Evolutionary conservation across 1,284 basidiomycete species (phyloP), one percentile per base, ranked within the genome.

Genomic region (Singerocomus inundabilis): DNA sequence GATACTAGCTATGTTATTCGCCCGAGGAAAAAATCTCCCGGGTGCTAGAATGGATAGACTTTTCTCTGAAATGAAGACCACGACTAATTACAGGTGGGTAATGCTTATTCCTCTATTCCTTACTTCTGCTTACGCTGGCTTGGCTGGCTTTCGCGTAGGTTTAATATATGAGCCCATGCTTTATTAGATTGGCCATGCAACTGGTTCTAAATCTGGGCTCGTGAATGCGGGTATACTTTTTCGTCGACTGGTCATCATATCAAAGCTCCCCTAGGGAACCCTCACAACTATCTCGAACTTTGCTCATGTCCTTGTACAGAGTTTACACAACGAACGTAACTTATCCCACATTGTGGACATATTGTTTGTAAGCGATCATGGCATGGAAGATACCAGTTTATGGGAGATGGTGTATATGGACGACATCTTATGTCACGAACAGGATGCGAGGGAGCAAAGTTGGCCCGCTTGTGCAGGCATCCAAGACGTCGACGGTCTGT

Each of bases 311-410:
- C 68, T 96, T 3, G 50, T 62, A 12, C 59, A 51, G 34, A 36
- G 46, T 36, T 50, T 61, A 26, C 80, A 85, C 52, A 66, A 70
- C 1, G 73, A 78, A 6, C 80, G 92, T 4, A 90, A 93, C 60
- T 72, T 94, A 36, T 81, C 79, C 0, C 78, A 87, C 32, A 85
- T 95, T 13, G 85, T 95, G 21, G 89, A 96, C 66, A 73, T 95
- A 33, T 75, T 96, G 24, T 90, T 94, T 57, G 89, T 96, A 41
- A 89, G 85, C 53, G 93, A 96, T 68, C 93, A 96, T 61, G 93
- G 93, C 1, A 95, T 96, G 93, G 86, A 88, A 1, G 84, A 85
- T 53, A 94, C 91, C 3, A 84, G 81, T 57, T 79, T 88, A 56
- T 82, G 85, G 1, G 79, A 86, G 46, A 73, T 83, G 41, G 74